Conservation (phyloP, 805 yeast genomes). For the Candida oleophila region DNA sequence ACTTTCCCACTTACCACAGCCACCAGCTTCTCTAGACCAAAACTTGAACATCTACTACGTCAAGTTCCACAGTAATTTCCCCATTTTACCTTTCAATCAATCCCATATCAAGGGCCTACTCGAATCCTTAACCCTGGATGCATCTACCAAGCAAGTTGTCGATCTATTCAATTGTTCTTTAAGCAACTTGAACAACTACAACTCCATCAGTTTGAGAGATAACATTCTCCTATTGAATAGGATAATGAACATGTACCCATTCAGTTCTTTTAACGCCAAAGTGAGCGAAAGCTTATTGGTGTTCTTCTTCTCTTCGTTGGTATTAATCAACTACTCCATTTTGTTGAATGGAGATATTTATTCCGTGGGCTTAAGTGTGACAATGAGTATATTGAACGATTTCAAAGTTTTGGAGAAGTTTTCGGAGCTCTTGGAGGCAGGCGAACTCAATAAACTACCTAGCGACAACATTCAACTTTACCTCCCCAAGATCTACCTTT, state of each 20-base stretch:
- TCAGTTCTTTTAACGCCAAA: constrained; percentile 18
- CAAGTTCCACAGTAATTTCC: constrained; percentile 44
- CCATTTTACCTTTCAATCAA: constrained; percentile 41
- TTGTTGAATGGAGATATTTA: constrained; percentile 59
- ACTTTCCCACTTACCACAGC: not conserved
- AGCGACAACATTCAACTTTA: constrained; percentile 27
- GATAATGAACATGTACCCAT: constrained; percentile 36
- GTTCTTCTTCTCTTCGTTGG: constrained; percentile 28
- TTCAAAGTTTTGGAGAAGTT: constrained; percentile 49
- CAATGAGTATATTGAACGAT: constrained; percentile 58
- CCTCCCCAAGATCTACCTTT: constrained; percentile 46
- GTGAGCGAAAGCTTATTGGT: constrained; percentile 25
- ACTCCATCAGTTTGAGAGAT: constrained; percentile 26
- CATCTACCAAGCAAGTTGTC: constrained; percentile 28
- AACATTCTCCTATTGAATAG: constrained; percentile 34
- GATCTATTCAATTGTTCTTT: constrained; percentile 44
- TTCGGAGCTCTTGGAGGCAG: constrained; percentile 31
- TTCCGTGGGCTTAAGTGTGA: constrained; percentile 53
- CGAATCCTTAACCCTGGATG: constrained; percentile 20
- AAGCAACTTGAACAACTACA: constrained; percentile 36
- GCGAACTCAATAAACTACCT: not conserved
- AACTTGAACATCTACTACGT: constrained; percentile 42
- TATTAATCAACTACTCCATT: constrained; percentile 52
- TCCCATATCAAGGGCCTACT: constrained; percentile 20
- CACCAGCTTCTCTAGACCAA: constrained; percentile 21